Evolutionary conservation across 176 grass and related monocot species (phyloP), one percentile per base, ranked within the genome.

Genomic region (Lolium rigidum): DNA sequence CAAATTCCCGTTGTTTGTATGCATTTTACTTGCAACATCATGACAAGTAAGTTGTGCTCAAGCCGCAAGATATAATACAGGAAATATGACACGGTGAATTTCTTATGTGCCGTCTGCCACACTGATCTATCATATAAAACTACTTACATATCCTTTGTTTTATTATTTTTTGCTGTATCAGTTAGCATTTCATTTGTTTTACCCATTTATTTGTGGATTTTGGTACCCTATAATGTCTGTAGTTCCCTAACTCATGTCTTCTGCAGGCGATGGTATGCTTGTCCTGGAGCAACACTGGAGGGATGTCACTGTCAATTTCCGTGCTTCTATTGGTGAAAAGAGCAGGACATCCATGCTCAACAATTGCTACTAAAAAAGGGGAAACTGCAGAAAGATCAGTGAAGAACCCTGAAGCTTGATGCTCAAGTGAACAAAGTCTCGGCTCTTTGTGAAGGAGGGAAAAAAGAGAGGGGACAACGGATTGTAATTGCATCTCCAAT

Each of bases 291-390:
- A 88, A 85, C 82, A 70, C 31, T 37, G 25, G 63, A 81, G 85
- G 9, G 9, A 55, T 82, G 31, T 38, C 17, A 81, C 20, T 63
- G 44, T 31, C 57, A 81, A 48, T 69, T 79, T 73, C 37, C 0
- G 18, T 78, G 63, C 82, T 91, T 88, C 86, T 85, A 64, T 82
- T 85, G 71, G 70, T 85, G 62, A 60, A 79, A 79, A 81, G 63
- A 85, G 70, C 82, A 82, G 70, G 86, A 72, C 82, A 88, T 82
- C 78, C 78, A 88, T 81, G 35, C 77, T 55, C 22, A 81, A 55
- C 54, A 54, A 77, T 28, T 78, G n/a, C 86, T 56, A 54, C 77
- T 81, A 49, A 55, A 84, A 84, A 88, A 81, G 59, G 21, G 51
- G 81, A 77, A 73, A 58, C 90, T 85, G 78, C 18, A 88, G 77